Percentiles rank a stretch among this genome's conserved stretches.
phyloP scores from a whole-genome alignment of 2,329 filamentous ascomycete species.

The Fusarium goolgardi region DNA sequence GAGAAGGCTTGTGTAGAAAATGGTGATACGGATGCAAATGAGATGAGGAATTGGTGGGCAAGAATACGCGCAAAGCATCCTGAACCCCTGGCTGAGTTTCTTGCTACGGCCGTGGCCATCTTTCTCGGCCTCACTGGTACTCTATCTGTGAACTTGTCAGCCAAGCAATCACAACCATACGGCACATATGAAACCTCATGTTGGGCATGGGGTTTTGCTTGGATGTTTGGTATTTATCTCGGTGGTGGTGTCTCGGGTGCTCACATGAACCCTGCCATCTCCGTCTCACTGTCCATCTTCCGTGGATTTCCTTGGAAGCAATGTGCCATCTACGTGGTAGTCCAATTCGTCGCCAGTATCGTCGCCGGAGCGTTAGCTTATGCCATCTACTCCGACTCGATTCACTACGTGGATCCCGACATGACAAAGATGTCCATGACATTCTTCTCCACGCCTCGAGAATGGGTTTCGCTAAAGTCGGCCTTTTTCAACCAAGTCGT shows the following conservation, averaged over 20 bases:
- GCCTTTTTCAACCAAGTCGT: conserved; percentile 54
- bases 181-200: conserved; percentile 42
- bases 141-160: conserved; percentile 32
- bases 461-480: conserved; percentile 40
- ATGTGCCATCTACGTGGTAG: conserved; percentile 36
- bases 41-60: conserved; percentile 43
- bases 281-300: conserved; percentile 51
- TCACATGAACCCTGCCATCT: conserved; percentile 53
- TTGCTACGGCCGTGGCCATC: conserved; percentile 35
- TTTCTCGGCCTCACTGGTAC: conserved; percentile 37
- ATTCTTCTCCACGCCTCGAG: conserved; percentile 51
- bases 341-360: conserved; percentile 17
- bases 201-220: conserved; percentile 44
- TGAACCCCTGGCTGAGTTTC: conserved; percentile 41
- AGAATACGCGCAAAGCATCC: conserved; percentile 37
- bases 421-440: conserved; percentile 48
- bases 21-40: conserved; percentile 26
- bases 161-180: conserved; percentile 24
- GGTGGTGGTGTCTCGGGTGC: conserved; percentile 47
- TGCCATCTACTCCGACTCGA: conserved; percentile 26
- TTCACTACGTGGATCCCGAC: conserved; percentile 46
- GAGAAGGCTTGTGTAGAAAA: conserved; percentile 28
- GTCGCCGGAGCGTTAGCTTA: conserved; percentile 21
- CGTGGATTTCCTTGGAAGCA: conserved; percentile 53
- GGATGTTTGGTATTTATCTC: conserved; percentile 45